A percentile compares a stretch with the other conserved stretches of the same genome.
Evolutionary conservation across 2,329 filamentous ascomycete genomes (phyloP).

Genomic region (Gnomoniopsis sp.): DNA sequence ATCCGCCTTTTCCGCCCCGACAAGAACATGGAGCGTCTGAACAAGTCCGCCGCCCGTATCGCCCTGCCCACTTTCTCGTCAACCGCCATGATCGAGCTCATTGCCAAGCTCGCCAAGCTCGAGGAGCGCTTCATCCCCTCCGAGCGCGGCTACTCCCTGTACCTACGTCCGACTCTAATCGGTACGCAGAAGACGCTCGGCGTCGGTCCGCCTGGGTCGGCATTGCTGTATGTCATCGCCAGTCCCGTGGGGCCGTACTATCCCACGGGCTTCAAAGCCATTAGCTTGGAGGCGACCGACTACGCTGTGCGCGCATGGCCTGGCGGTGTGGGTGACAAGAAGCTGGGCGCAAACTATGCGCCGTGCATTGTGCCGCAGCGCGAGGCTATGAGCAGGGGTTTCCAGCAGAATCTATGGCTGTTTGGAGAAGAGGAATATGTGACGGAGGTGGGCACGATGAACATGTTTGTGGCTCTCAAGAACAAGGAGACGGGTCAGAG

Average conservation of each 20-base stretch:
- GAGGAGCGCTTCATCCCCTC: conserved; percentile 89
- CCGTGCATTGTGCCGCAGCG: conserved; percentile 97
- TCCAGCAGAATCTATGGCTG: conserved; percentile 98
- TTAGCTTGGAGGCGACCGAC: conserved; percentile 91
- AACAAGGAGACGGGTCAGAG: conserved; percentile 86
- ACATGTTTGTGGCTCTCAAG: conserved; percentile 85
- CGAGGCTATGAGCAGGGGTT: conserved; percentile 84
- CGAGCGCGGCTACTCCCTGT: conserved; percentile 86
- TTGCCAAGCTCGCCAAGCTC: conserved; percentile 73
- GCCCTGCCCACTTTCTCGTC: conserved; percentile 83
- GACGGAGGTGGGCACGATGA: conserved; percentile 98
- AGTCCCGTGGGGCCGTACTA: conserved; percentile 97
- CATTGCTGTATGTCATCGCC: conserved; percentile 90
- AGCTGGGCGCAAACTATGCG: conserved; percentile 98
- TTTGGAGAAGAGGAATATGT: conserved; percentile 95
- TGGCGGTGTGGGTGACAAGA: conserved; percentile 95
- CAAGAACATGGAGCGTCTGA: conserved; percentile 94
- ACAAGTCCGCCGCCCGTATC: conserved; percentile 87
- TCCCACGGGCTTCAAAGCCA: conserved; percentile 95
- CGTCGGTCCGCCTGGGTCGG: conserved; percentile 86
- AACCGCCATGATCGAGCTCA: conserved; percentile 72
- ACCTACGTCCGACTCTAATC: conserved; percentile 94
- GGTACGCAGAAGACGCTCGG: conserved; percentile 93
- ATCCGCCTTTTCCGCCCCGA: conserved; percentile 90
- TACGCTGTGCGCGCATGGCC: conserved; percentile 98